A percentile compares a stretch with the other conserved stretches of the same genome.
Conservation (phyloP, 2,329 filamentous ascomycete species). For the Botrytis medusae region DNA sequence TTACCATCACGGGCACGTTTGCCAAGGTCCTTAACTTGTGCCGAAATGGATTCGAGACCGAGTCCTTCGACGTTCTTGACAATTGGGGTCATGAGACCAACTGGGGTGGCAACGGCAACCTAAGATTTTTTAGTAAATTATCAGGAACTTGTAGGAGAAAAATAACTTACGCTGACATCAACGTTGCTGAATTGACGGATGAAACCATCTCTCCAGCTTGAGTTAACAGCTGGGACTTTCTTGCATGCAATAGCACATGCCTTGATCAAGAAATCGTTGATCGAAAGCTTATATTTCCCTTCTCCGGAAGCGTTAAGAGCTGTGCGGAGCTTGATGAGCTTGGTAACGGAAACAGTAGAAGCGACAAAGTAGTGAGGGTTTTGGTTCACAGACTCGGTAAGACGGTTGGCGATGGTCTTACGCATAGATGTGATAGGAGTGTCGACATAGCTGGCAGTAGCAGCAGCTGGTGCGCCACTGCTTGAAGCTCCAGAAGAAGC, state of each 20-base stretch:
- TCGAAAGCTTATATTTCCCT: slow-evolving; percentile 98
- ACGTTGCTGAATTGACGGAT: slow-evolving; percentile 93
- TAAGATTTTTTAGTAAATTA: slow-evolving; percentile 24
- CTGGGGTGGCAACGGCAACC: slow-evolving; percentile 66
- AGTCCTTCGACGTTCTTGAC: slow-evolving; percentile 85
- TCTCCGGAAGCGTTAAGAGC: slow-evolving; percentile 86
- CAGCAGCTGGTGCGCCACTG: slow-evolving; percentile 54
- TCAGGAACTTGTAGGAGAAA: not conserved
- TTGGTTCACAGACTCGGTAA: slow-evolving; percentile 83
- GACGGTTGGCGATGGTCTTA: slow-evolving; percentile 92
- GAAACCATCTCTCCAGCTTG: slow-evolving; percentile 84
- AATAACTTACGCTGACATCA: slow-evolving; percentile 83
- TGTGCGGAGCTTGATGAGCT: slow-evolving; percentile 93
- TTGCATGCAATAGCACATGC: slow-evolving; percentile 82
- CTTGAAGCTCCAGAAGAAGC: slow-evolving; percentile 57
- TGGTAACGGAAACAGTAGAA: slow-evolving; percentile 84
- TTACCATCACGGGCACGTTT: slow-evolving; percentile 96
- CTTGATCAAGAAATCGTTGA: slow-evolving; percentile 99
- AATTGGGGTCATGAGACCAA: slow-evolving; percentile 95
- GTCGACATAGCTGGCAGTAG: slow-evolving; percentile 75
- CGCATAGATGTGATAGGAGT: slow-evolving; percentile 87
- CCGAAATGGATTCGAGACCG: slow-evolving; percentile 85
- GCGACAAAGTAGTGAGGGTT: slow-evolving; percentile 99
- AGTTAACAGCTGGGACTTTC: slow-evolving; percentile 95
- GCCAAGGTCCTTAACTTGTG: slow-evolving; percentile 90